These are phyloP conservation scores for Verticillium isaacii DNA, from an alignment of 2,329 filamentous ascomycete genomes.

Conservation along the genomic window DNA sequence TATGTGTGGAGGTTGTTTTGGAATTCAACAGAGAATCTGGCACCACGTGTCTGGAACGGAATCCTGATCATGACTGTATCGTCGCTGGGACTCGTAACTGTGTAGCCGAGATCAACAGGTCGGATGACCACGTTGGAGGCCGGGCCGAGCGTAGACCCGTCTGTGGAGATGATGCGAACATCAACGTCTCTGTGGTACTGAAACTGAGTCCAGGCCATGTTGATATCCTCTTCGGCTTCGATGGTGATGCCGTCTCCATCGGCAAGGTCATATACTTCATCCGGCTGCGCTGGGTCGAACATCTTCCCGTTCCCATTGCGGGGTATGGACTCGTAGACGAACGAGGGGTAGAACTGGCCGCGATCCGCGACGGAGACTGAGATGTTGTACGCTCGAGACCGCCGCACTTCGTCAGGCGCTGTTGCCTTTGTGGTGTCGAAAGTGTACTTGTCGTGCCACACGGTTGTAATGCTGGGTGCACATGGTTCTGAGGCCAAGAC, in stretches of 20 bases:
- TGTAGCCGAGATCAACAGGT: slow-evolving; percentile 18
- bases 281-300: slow-evolving; percentile 15
- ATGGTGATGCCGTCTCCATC: slow-evolving; percentile 23
- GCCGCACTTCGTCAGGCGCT: slow-evolving; percentile 12
- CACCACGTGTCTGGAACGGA: slow-evolving; percentile 18
- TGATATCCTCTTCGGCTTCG: slow-evolving; percentile 22
- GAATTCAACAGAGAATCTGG: slow-evolving; percentile 26
- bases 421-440: slow-evolving; percentile 12
- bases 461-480: slow-evolving; percentile 6
- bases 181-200: slow-evolving; percentile 16
- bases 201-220: slow-evolving; percentile 31
- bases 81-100: slow-evolving; percentile 12
- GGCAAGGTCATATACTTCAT: slow-evolving; percentile 9
- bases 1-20: slow-evolving; percentile 23
- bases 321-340: slow-evolving; percentile 29
- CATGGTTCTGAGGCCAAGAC: background rate
- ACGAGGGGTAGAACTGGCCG: slow-evolving; percentile 19
- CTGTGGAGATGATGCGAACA: slow-evolving; percentile 16
- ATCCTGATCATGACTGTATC: slow-evolving; percentile 19
- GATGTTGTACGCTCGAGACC: slow-evolving; percentile 13
- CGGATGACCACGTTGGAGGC: slow-evolving; percentile 21
- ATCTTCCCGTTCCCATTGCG: slow-evolving; percentile 28
- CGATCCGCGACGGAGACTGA: background rate
- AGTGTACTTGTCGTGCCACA: slow-evolving; percentile 14
- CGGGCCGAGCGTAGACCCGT: slow-evolving; percentile 10